phyloP scores from a whole-genome alignment of 768 basidiomycete species.

The Hygrocybe punicea region DNA sequence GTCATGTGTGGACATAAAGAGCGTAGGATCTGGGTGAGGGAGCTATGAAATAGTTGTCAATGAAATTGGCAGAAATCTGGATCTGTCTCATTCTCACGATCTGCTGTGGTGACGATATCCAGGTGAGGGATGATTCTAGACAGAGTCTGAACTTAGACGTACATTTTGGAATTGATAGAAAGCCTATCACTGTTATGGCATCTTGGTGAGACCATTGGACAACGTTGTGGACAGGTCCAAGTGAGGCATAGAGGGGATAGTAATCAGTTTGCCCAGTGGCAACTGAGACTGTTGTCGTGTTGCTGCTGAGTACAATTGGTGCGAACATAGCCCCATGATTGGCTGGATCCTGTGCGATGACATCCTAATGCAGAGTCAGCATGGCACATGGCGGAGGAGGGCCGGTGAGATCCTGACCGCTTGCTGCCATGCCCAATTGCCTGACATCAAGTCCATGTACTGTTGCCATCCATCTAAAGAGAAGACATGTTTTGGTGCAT shows the following conservation, averaged over 20 bases:
- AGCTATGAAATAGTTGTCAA: slow-evolving; percentile 30
- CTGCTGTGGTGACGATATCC: neutral
- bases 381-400: neutral
- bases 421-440: neutral
- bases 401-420: neutral
- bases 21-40: slow-evolving; percentile 23
- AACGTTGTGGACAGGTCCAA: slow-evolving; percentile 29
- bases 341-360: slow-evolving; percentile 20
- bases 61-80: slow-evolving; percentile 25
- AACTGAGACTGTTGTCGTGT: slow-evolving; percentile 44
- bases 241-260: slow-evolving; percentile 34
- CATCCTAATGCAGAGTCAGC: slow-evolving; percentile 20
- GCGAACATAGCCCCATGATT: slow-evolving; percentile 30
- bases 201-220: slow-evolving; percentile 30
- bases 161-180: slow-evolving; percentile 39
- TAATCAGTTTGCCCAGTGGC: slow-evolving; percentile 40
- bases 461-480: neutral
- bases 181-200: slow-evolving; percentile 29
- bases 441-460: neutral
- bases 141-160: neutral
- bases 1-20: slow-evolving; percentile 24
- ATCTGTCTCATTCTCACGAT: slow-evolving; percentile 8
- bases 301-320: slow-evolving; percentile 35
- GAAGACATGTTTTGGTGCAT: slow-evolving; percentile 16
- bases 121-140: neutral